Conservation (phyloP, 2,329 filamentous ascomycete genomes). For the Microascus cirrosus region DNA sequence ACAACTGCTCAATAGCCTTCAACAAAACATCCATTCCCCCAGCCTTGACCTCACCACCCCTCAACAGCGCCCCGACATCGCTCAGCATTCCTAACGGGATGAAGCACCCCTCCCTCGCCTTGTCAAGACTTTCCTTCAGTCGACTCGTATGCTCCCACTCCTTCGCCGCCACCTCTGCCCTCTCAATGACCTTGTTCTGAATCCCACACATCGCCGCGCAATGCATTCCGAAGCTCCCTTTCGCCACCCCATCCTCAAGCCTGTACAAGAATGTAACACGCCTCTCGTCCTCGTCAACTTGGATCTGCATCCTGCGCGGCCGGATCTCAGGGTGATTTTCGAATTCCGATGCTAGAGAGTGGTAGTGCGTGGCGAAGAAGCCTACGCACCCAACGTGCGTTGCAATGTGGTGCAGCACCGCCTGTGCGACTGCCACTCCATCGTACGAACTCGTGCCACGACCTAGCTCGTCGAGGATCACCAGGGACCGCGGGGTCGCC, state of each 20-base stretch:
- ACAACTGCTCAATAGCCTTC: constrained; percentile 48
- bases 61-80: constrained; percentile 70
- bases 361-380: constrained; percentile 97
- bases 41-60: constrained; percentile 40
- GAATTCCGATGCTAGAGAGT: constrained; percentile 86
- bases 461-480: constrained; percentile 93
- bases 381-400: constrained; percentile 87
- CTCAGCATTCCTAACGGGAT: constrained; percentile 80
- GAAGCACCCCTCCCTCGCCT: constrained; percentile 66
- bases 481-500: constrained; percentile 84
- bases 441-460: constrained; percentile 93
- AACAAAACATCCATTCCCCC: constrained; percentile 48
- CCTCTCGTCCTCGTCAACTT: constrained; percentile 73
- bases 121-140: constrained; percentile 78
- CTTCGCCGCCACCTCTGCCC: constrained; percentile 76
- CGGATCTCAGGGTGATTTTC: constrained; percentile 77
- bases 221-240: constrained; percentile 98
- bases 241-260: constrained; percentile 83
- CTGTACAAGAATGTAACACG: constrained; percentile 96
- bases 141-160: constrained; percentile 94
- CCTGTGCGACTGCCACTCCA: constrained; percentile 90
- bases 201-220: constrained; percentile 98
- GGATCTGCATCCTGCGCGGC: constrained; percentile 84
- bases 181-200: constrained; percentile 65
- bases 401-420: constrained; percentile 91